phyloP scores from a whole-genome alignment of 768 basidiomycete genomes.

The Phanerochaete carnosa region DNA sequence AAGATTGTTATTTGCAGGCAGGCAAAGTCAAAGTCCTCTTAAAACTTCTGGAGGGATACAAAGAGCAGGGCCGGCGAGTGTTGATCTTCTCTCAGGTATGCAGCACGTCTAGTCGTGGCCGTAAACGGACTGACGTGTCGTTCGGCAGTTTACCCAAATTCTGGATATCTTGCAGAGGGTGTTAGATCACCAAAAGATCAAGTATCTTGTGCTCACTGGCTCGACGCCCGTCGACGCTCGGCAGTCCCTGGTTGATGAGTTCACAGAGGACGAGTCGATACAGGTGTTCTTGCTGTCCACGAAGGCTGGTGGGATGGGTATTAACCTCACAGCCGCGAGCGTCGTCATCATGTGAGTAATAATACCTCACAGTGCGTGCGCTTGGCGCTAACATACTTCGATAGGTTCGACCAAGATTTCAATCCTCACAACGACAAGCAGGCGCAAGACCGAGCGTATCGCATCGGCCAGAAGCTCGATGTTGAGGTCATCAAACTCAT shows the following conservation, averaged over 20 bases:
- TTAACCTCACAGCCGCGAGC: constrained; percentile 93
- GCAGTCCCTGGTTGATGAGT: constrained; percentile 93
- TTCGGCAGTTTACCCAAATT: constrained; percentile 84
- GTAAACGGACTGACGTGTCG: not conserved
- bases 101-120: not conserved
- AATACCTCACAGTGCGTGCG: not conserved
- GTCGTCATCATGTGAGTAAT: constrained; percentile 82
- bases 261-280: constrained; percentile 82
- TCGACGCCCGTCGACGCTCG: constrained; percentile 92
- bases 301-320: constrained; percentile 94
- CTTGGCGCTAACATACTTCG: constrained; percentile 8
- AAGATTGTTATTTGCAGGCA: constrained; percentile 77
- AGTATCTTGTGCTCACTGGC: constrained; percentile 85
- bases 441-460: constrained; percentile 95
- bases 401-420: constrained; percentile 95
- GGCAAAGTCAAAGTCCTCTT: constrained; percentile 83
- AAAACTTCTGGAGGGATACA: constrained; percentile 66
- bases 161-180: constrained; percentile 89
- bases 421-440: constrained; percentile 98
- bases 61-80: constrained; percentile 69
- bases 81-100: constrained; percentile 92
- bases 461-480: constrained; percentile 91
- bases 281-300: constrained; percentile 89
- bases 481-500: constrained; percentile 96
- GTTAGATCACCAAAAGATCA: constrained; percentile 65